A percentile compares a stretch with the other conserved stretches of the same genome.
phyloP scores from a whole-genome alignment of 2,329 filamentous ascomycete genomes.

The Penicillium sp. region DNA sequence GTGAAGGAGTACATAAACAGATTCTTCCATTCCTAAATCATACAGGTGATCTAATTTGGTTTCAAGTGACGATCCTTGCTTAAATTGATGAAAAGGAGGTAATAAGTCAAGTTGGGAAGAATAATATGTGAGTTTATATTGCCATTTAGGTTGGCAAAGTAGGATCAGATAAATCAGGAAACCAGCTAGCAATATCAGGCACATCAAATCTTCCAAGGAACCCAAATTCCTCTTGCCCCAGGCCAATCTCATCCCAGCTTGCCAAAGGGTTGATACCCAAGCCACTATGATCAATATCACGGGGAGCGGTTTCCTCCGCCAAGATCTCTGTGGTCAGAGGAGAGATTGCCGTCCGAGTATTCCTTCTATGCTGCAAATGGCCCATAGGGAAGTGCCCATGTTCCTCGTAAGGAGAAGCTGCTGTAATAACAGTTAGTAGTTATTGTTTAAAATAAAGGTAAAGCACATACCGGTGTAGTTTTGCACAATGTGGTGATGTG shows the following conservation, averaged over 20 bases:
- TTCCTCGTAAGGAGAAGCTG: not conserved
- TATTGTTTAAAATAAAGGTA: no score
- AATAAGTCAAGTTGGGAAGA: no score
- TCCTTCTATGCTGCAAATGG: constrained; percentile 10
- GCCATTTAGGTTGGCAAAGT: not conserved
- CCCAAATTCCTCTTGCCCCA: constrained; percentile 23
- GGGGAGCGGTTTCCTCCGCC: not conserved
- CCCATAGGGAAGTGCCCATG: not conserved
- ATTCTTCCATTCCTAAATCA: no score
- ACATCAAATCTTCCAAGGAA: constrained; percentile 24
- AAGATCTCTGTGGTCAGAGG: not conserved
- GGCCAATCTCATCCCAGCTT: constrained; percentile 21
- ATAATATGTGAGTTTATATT: no score
- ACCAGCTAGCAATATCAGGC: constrained; percentile 25
- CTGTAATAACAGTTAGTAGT: not conserved
- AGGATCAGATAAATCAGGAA: constrained; percentile 17
- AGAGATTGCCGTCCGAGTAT: not conserved
- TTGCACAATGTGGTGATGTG: constrained; percentile 22
- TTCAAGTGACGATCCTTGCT: no score
- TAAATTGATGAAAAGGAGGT: no score
- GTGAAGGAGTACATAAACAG: no score
- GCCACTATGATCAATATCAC: constrained; percentile 2
- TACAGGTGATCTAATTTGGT: no score
- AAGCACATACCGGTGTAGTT: constrained; percentile 16
- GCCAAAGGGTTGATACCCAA: constrained; percentile 15